Percentiles rank a stretch among this genome's conserved stretches.
Evolutionary conservation across 2,329 filamentous ascomycete species (phyloP).

Genomic region (Chaetomium olivaceum): DNA sequence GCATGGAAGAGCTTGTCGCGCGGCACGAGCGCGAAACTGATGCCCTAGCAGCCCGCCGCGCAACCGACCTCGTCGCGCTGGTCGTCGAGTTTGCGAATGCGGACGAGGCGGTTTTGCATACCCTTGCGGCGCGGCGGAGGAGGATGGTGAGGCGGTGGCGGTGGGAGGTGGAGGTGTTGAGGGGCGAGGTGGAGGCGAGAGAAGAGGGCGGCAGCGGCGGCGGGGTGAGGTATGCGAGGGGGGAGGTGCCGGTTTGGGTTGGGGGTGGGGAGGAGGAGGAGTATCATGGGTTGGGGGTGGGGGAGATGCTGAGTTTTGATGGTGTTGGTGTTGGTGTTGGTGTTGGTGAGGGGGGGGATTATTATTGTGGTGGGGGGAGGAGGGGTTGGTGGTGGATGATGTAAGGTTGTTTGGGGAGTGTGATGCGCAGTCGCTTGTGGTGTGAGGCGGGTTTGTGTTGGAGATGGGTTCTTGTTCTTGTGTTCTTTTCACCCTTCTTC

Average conservation of each 20-base stretch:
- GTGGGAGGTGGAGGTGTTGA: slow-evolving; percentile 53
- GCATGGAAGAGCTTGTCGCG: slow-evolving; percentile 59
- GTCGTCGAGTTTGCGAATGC: slow-evolving; percentile 51
- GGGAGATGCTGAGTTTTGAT: background rate
- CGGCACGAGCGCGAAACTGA: slow-evolving; percentile 56
- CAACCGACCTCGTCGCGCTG: slow-evolving; percentile 51
- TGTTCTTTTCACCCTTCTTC: background rate
- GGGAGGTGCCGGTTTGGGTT: slow-evolving; percentile 43
- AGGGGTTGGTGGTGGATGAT: background rate
- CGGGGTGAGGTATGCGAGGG: slow-evolving; percentile 46
- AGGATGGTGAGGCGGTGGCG: slow-evolving; percentile 53
- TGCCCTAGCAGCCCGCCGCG: slow-evolving; percentile 47
- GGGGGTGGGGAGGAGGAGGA: background rate
- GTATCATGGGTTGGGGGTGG: slow-evolving; percentile 34
- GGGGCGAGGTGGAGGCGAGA: slow-evolving; percentile 52
- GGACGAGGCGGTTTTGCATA: slow-evolving; percentile 48
- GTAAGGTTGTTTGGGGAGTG: background rate
- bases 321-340: background rate
- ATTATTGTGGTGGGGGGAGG: background rate
- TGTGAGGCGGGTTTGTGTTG: background rate
- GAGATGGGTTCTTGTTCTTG: background rate
- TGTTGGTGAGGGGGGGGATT: background rate
- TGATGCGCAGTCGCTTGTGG: background rate
- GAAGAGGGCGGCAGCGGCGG: too few relatives aligned
- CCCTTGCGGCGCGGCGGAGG: slow-evolving; percentile 43